These are phyloP conservation scores for Adiantum capillusveneris DNA, from an alignment of 75 land plant species.

Conservation along the genomic window DNA sequence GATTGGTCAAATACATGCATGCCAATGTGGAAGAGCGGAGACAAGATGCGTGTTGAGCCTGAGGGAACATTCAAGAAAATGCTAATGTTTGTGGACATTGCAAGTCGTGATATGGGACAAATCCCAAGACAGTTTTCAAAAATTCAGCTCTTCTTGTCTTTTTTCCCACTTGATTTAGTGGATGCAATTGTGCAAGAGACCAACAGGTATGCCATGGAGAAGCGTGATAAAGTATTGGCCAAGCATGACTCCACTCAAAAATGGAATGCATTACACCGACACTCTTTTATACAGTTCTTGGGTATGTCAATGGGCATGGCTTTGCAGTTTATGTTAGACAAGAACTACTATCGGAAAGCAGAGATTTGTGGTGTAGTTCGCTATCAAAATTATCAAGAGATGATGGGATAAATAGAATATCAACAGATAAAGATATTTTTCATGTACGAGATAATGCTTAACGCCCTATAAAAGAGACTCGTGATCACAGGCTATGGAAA, in stretches of 20 bases:
- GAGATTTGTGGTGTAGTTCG: neutral
- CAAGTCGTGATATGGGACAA: no score
- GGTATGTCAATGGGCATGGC: neutral
- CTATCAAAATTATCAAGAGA: neutral
- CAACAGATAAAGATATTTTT: slow-evolving; percentile 1
- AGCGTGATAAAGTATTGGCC: neutral
- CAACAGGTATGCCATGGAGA: neutral
- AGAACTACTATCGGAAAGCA: neutral
- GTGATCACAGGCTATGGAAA: neutral
- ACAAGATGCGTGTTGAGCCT: no score
- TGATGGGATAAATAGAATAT: neutral
- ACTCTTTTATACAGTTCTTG: neutral
- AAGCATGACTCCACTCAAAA: neutral
- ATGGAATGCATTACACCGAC: neutral
- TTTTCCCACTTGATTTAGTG: neutral
- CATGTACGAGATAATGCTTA: neutral
- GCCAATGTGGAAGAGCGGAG: no score
- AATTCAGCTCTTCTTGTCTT: neutral
- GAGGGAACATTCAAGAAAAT: no score
- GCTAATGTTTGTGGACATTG: no score
- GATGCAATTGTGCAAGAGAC: neutral
- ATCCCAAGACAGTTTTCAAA: no score
- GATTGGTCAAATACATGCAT: no score
- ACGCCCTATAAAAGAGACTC: neutral
- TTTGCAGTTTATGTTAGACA: neutral